Evolutionary conservation across 371 early-diverging fungal species (phyloP).

Genomic region (Mucor saturninus): DNA sequence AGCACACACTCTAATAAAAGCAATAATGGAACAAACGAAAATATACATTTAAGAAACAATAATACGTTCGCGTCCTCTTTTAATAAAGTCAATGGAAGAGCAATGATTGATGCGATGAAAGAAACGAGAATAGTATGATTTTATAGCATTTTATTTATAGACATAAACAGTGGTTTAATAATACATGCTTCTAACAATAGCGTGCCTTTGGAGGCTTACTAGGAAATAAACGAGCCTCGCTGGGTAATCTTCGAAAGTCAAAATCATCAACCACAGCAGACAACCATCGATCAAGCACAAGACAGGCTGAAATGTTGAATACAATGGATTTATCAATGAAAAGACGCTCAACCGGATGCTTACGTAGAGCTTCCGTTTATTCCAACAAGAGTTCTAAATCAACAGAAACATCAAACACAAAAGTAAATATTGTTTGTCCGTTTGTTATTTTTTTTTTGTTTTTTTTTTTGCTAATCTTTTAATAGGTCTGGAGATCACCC

Average conservation of each 20-base stretch:
- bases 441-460: neutral
- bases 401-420: constrained; percentile 10
- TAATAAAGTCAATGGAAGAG: constrained; percentile 23
- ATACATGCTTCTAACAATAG: constrained; percentile 10
- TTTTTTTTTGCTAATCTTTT: neutral
- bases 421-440: constrained; percentile 10
- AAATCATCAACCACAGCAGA: constrained; percentile 50
- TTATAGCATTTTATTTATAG: neutral
- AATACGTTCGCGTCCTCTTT: constrained; percentile 11
- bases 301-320: constrained; percentile 19
- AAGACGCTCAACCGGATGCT: constrained; percentile 52
- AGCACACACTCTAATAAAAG: constrained; percentile 19
- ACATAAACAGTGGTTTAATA: neutral
- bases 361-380: constrained; percentile 44
- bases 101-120: constrained; percentile 26
- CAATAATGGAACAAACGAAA: neutral
- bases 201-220: constrained; percentile 32
- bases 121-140: constrained; percentile 24
- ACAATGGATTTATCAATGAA: constrained; percentile 39
- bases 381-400: constrained; percentile 26
- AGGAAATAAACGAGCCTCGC: constrained; percentile 39
- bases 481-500: constrained; percentile 50
- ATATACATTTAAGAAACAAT: neutral
- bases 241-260: constrained; percentile 43
- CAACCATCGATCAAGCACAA: constrained; percentile 21